A percentile compares a stretch with the other conserved stretches of the same genome.
Evolutionary conservation across 1,284 basidiomycete genomes (phyloP).

Genomic region (Hymenochaete sp.): DNA sequence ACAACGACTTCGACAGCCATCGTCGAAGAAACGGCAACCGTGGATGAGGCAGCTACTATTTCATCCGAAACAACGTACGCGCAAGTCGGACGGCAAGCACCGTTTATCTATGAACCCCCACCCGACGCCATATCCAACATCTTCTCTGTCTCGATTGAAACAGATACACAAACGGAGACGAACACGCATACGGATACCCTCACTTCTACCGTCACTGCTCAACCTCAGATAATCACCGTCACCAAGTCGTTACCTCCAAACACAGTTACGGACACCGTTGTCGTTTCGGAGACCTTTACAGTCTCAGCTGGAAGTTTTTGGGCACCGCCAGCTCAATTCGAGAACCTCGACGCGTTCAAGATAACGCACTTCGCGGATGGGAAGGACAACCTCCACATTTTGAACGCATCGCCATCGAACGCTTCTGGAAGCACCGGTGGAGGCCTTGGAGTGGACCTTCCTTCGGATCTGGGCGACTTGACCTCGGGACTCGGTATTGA

Average conservation of each 20-base stretch:
- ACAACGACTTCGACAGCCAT: background rate
- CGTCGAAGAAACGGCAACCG: background rate
- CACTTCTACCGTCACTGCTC: slow-evolving; percentile 26
- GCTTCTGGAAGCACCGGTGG: background rate
- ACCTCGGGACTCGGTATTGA: slow-evolving; percentile 32
- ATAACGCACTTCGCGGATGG: slow-evolving; percentile 49
- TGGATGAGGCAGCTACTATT: background rate
- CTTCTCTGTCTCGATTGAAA: slow-evolving; percentile 6
- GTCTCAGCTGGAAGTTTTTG: slow-evolving; percentile 32
- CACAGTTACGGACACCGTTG: slow-evolving; percentile 26
- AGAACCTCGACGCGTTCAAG: slow-evolving; percentile 52
- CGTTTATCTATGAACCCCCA: slow-evolving; percentile 3
- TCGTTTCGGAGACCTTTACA: slow-evolving; percentile 11
- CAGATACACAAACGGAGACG: slow-evolving; percentile 3
- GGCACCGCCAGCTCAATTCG: slow-evolving; percentile 44
- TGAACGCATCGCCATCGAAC: slow-evolving; percentile 31
- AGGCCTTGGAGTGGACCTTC: background rate
- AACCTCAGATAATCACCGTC: slow-evolving; percentile 26
- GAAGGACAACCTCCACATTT: slow-evolving; percentile 46
- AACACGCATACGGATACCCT: slow-evolving; percentile 6
- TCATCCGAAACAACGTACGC: background rate
- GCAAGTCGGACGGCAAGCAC: background rate
- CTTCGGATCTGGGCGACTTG: background rate
- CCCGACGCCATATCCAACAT: background rate
- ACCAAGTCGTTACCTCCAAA: slow-evolving; percentile 27